Evolutionary conservation across 2,329 filamentous ascomycete genomes (phyloP).

Genomic region (Calonectria pteridis): DNA sequence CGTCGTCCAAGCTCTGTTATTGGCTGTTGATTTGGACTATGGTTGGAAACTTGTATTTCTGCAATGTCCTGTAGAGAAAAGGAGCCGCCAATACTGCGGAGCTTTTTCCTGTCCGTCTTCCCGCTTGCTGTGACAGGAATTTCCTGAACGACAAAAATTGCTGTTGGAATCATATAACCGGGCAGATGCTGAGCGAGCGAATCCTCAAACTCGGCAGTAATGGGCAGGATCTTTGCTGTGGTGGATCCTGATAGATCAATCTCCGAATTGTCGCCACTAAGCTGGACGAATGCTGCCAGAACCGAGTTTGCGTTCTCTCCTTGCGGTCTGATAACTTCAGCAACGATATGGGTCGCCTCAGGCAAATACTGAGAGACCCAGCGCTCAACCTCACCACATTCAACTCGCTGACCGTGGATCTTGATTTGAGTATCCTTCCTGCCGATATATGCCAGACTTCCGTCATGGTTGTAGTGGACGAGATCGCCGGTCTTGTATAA

Average conservation of each 20-base stretch:
- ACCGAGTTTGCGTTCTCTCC: not conserved
- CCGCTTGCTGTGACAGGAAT: not conserved
- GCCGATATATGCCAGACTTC: constrained; percentile 58
- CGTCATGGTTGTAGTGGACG: constrained; percentile 56
- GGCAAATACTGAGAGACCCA: constrained; percentile 57
- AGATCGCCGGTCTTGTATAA: constrained; percentile 65
- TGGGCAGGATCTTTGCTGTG: not conserved
- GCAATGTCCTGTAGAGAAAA: not conserved
- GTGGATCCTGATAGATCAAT: no score
- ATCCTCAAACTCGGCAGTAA: not conserved
- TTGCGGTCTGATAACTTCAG: not conserved
- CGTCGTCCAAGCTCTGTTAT: not conserved
- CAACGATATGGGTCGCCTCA: not conserved
- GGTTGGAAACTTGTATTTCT: not conserved
- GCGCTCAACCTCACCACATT: constrained; percentile 60
- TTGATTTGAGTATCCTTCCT: constrained; percentile 72
- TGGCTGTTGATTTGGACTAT: not conserved
- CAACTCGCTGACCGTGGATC: constrained; percentile 69
- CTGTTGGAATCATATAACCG: not conserved
- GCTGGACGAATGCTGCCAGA: not conserved
- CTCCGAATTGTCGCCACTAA: not conserved
- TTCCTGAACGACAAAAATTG: not conserved
- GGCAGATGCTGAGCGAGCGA: not conserved
- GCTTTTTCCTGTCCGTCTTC: not conserved
- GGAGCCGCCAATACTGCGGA: not conserved